Evolutionary conservation across 2,329 filamentous ascomycete genomes (phyloP).

Genomic region (Pseudogymnoascus sp.): DNA sequence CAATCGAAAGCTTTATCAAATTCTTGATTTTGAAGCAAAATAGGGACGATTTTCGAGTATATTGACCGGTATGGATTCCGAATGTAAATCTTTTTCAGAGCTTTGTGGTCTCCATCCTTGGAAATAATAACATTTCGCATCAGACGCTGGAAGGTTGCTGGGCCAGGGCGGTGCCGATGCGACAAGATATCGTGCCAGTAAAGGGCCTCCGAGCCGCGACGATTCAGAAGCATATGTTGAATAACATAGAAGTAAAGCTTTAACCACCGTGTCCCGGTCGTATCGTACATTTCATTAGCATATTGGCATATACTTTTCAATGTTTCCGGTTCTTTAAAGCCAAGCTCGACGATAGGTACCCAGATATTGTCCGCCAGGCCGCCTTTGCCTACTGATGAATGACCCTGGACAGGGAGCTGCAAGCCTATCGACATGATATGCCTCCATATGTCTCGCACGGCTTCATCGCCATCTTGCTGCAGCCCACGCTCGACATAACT

Average conservation of each 20-base stretch:
- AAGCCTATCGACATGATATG: neutral
- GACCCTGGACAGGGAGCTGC: neutral
- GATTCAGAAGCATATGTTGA: slow-evolving; percentile 29
- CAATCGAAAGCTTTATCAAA: slow-evolving; percentile 36
- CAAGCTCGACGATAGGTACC: slow-evolving; percentile 36
- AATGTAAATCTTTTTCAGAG: slow-evolving; percentile 37
- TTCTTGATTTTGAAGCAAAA: slow-evolving; percentile 32
- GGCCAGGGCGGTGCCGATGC: slow-evolving; percentile 26
- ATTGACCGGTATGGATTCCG: slow-evolving; percentile 31
- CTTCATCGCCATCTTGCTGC: neutral
- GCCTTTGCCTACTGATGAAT: slow-evolving; percentile 19
- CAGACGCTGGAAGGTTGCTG: slow-evolving; percentile 30
- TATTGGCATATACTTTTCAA: slow-evolving; percentile 34
- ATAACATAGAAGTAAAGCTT: slow-evolving; percentile 39
- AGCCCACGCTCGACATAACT: neutral
- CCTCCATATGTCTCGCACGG: neutral
- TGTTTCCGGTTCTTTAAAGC: slow-evolving; percentile 28
- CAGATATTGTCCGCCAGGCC: slow-evolving; percentile 37
- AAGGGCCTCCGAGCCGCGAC: slow-evolving; percentile 17
- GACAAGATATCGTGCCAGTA: slow-evolving; percentile 26
- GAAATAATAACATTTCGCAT: slow-evolving; percentile 25
- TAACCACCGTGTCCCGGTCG: slow-evolving; percentile 30
- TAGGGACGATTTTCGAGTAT: slow-evolving; percentile 37
- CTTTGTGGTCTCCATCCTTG: slow-evolving; percentile 24
- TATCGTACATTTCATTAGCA: slow-evolving; percentile 33